Percentiles rank a stretch among this genome's conserved stretches.
Evolutionary conservation across 2,329 filamentous ascomycete species (phyloP).

Genomic region (Didymella pinodella): DNA sequence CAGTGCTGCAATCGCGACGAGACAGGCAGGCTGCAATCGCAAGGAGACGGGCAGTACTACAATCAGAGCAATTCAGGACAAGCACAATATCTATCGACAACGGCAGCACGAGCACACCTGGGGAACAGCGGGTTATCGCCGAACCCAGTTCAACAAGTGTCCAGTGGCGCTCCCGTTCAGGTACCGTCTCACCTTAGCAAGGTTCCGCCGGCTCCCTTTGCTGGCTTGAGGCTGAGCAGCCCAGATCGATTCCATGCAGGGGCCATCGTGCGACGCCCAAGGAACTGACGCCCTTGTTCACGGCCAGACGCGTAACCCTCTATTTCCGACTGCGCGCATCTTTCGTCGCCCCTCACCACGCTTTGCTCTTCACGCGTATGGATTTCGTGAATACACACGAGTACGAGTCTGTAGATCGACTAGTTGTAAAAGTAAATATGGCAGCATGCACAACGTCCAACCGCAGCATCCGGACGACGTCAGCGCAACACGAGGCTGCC

Average conservation of each 20-base stretch:
- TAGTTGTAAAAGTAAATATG: constrained; percentile 3
- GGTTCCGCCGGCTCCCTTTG: constrained; percentile 8
- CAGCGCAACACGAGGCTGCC: constrained; percentile 20
- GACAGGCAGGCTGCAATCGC: background rate
- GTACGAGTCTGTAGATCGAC: background rate
- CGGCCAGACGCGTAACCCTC: constrained; percentile 18
- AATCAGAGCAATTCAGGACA: background rate
- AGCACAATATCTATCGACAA: background rate
- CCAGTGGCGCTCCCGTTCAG: constrained; percentile 16
- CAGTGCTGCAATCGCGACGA: too few species aligned
- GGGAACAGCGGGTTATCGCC: constrained; percentile 14
- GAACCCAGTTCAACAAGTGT: constrained; percentile 17
- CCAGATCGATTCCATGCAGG: constrained; percentile 15
- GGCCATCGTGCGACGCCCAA: constrained; percentile 6
- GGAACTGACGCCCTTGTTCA: background rate
- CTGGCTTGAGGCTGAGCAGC: constrained; percentile 17
- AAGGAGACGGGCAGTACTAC: background rate
- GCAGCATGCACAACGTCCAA: constrained; percentile 15
- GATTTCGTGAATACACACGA: background rate
- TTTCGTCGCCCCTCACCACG: background rate
- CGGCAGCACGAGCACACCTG: too few species aligned
- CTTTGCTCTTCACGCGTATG: background rate
- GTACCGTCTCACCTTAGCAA: constrained; percentile 16
- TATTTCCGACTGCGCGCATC: constrained; percentile 8
- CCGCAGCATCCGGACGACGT: constrained; percentile 15